Base-by-base conservation (phyloP, 2,329 filamentous ascomycete species). In the Paraphaeosphaeria sporulosa region DNA sequence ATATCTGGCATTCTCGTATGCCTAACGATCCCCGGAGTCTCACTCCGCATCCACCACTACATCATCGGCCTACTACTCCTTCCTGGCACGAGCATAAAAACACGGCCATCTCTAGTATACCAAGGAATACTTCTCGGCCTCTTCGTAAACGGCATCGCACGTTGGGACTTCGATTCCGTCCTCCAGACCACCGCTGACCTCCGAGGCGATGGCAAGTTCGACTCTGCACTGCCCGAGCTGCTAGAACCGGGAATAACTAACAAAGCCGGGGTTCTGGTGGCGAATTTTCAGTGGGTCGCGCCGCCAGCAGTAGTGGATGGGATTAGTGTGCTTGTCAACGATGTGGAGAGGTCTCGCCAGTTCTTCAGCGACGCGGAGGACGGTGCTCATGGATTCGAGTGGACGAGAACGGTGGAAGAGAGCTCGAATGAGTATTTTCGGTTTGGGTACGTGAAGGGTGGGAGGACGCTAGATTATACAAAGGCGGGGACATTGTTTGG, bases 31-130 rank as follows among this genome's bases (percentile, higher is more conserved):
- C 94, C 94, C 0, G 86, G 88, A 4, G 86, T 97, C 27, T 90
- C 88, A 62, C 83, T 99, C 47, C 89, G 94, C 34, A 93, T 99
- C 56, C 94, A 98, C 75, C 95, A 98, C 76, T 78, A 78, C 48
- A 73, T 78, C 34, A 57, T 77, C 8, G 74, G 69, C n/a, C 62
- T 78, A 2, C 57, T 78, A 9, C 54, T 78, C 1, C 64, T 78
- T 3, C 76, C 76, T 8, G 76, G 76, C 4, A 78, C 76, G 10
- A 71, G 64, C 48, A 62, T 77, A 17, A 75, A 78, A 59, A 78
- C 73, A n/a, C 68, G 76, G 17, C 65, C 69, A 3, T 76, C 72
- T 3, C 49, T 78, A 34, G 44, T 78, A 1, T 78, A 75, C 44
- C 76, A 78, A 57, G 76, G 76, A 4, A 65, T 78, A 32, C 51